Evolutionary conservation across 495 filamentous ascomycete species (phyloP), one percentile per base, ranked within the genome.

Genomic region (Bathelium albidoporum): DNA sequence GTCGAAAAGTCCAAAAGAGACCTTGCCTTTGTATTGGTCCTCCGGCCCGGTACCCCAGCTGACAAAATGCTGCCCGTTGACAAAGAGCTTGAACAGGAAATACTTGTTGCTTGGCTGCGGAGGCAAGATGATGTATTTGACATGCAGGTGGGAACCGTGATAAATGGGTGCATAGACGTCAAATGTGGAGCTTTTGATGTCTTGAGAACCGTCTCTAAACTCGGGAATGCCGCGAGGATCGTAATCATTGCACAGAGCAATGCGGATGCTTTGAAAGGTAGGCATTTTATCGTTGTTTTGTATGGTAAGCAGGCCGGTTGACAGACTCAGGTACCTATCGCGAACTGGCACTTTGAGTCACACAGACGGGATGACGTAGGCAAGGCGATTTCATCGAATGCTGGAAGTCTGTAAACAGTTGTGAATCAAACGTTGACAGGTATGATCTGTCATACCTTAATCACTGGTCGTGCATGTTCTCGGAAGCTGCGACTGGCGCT

Each of bases 11-110:
- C 66, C 77, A 62, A 74, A 79, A 70, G 77, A 72, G 0, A 73
- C 76, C 65, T 70, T 75, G 2, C 77, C 77, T 24, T 69, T 68
- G 65, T 69, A 79, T 16, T 64, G 65, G 32, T 77, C 65, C 31
- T 72, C 66, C 41, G 70, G 68, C 24, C 72, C 75, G 31, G 69
- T 73, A 5, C 73, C 71, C 77, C 77, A 79, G 61, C 66, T 77
- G 11, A 73, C 72, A 29, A 79, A 65, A 45, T 63, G 52, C 20
- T 59, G 64, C 10, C 62, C 69, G 53, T 76, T 72, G 67, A 74
- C 64, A 66, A 72, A 74, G 43, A 79, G 69, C 67, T 79, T 79
- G 69, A 78, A 78, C 63, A 76, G 73, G 58, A 72, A 77, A 49
- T 72, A 66, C n/a, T 43, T 29, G 29, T 55, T 55, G 11, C 29